These are phyloP conservation scores for Withania somnifera DNA, from an alignment of 305 asterid genomes.

Conservation along the genomic window DNA sequence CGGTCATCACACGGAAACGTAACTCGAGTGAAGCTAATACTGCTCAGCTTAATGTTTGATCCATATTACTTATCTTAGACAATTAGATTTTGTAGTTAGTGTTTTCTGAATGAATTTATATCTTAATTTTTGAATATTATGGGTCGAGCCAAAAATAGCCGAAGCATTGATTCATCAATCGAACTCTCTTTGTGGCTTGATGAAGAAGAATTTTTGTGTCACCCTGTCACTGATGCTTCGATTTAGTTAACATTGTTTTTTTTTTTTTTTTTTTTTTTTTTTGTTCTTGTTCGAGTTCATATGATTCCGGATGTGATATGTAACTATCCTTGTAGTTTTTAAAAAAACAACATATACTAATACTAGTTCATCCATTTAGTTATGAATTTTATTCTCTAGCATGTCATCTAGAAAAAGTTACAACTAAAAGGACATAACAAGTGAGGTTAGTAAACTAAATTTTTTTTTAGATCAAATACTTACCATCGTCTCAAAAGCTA, in stretches of 20 bases:
- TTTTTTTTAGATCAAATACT: too few species aligned
- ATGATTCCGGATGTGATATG: neutral
- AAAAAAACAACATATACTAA: too few species aligned
- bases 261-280: too few species aligned
- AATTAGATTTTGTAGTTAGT: neutral
- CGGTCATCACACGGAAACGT: conserved; percentile 21
- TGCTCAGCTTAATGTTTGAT: conserved; percentile 21
- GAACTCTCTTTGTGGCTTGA: neutral
- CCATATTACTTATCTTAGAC: neutral
- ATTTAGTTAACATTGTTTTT: neutral
- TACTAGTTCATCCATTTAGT: neutral
- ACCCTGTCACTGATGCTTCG: neutral
- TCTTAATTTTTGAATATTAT: neutral
- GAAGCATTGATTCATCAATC: neutral
- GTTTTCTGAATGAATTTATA: neutral
- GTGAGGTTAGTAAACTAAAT: too few species aligned
- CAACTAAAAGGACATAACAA: too few species aligned
- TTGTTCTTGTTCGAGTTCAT: neutral
- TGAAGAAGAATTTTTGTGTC: neutral
- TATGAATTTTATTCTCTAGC: neutral
- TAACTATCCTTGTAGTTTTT: neutral
- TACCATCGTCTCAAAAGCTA: too few species aligned
- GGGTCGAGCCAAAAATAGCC: neutral
- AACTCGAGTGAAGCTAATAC: conserved; percentile 20
- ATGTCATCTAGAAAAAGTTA: too few species aligned